Conservation (phyloP, 805 yeast species). For the Nakazawaea wickerhamii region DNA sequence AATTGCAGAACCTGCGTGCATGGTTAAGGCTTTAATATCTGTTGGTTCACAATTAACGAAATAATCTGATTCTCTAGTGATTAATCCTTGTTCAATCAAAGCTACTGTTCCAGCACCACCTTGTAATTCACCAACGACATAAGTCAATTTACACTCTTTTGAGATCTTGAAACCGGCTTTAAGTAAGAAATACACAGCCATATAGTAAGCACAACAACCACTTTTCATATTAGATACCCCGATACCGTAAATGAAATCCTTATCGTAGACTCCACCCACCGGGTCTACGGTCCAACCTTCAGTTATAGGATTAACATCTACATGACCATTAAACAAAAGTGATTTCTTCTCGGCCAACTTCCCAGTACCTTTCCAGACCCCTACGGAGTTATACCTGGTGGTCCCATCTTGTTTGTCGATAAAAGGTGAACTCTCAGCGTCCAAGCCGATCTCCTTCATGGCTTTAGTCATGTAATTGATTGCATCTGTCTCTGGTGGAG, state of each 20-base stretch:
- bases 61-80: constrained; percentile 22
- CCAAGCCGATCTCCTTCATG: constrained; percentile 21
- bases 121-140: constrained; percentile 24
- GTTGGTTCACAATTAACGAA: constrained; percentile 29
- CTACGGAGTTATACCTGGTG: constrained; percentile 23
- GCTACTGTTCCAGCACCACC: constrained; percentile 29
- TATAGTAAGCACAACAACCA: constrained; percentile 27
- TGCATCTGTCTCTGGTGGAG: constrained; percentile 24
- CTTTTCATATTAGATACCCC: constrained; percentile 29
- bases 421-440: constrained; percentile 20
- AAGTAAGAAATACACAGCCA: constrained; percentile 26
- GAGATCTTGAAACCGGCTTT: constrained; percentile 25
- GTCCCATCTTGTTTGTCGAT: constrained; percentile 22
- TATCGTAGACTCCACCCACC: constrained; percentile 22
- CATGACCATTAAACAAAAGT: constrained; percentile 27
- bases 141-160: constrained; percentile 24
- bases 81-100: constrained; percentile 19
- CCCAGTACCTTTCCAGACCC: constrained; percentile 25
- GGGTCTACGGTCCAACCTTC: constrained; percentile 30
- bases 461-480: constrained; percentile 23
- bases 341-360: constrained; percentile 16
- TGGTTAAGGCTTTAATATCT: constrained; percentile 24
- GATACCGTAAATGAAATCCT: constrained; percentile 25
- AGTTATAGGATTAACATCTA: constrained; percentile 26
- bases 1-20: constrained; percentile 28